Conservation (phyloP, 2,329 filamentous ascomycete genomes). For the Elsinoe batatas region DNA sequence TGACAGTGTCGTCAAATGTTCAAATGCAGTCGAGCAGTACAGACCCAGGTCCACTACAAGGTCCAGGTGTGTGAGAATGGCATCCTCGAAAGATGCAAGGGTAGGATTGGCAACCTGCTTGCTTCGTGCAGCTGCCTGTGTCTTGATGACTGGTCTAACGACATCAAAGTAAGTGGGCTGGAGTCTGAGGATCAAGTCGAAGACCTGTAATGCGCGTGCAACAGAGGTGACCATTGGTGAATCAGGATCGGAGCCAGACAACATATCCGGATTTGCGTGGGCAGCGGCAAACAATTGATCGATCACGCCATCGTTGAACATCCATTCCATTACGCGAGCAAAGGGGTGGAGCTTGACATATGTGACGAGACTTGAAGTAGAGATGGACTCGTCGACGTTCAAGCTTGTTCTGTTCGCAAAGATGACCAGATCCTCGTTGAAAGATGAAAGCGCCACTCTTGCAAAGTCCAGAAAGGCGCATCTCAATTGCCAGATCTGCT, state of each 20-base stretch:
- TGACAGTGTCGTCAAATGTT: conserved; percentile 68
- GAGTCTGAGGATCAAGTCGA: conserved; percentile 72
- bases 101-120: conserved; percentile 61
- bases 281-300: conserved; percentile 67
- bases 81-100: conserved; percentile 86
- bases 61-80: conserved; percentile 67
- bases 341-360: conserved; percentile 91
- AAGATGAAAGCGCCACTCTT: conserved; percentile 65
- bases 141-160: conserved; percentile 67
- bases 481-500: conserved; percentile 63
- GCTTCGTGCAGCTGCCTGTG: conserved; percentile 50
- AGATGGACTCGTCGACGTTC: conserved; percentile 64
- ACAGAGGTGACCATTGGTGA: conserved; percentile 75
- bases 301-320: conserved; percentile 88
- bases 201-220: conserved; percentile 69
- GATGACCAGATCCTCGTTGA: conserved; percentile 88
- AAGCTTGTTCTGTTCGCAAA: conserved; percentile 72
- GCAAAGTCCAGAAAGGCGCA: conserved; percentile 80
- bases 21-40: conserved; percentile 77
- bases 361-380: conserved; percentile 60
- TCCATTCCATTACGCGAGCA: conserved; percentile 91
- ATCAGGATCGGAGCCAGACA: conserved; percentile 62
- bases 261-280: conserved; percentile 62
- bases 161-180: conserved; percentile 89
- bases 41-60: conserved; percentile 74